A percentile compares a stretch with the other conserved stretches of the same genome.
These are phyloP conservation scores for Bonia amplexicaulis DNA, from an alignment of 176 grass and related monocot species.

Conservation along the genomic window DNA sequence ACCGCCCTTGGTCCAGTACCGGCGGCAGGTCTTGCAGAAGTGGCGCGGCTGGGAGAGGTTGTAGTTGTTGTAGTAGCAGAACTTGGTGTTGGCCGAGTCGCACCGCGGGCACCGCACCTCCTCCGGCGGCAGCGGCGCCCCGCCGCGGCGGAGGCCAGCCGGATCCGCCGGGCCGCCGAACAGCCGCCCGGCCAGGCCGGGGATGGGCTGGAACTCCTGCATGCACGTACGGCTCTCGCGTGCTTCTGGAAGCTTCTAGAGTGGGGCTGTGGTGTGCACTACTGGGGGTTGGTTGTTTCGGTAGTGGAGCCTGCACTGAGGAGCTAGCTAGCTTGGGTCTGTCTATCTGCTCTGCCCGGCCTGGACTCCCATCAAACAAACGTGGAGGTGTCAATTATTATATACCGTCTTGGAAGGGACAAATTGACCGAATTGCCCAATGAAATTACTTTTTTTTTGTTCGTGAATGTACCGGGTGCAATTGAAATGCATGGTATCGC, in stretches of 20 bases:
- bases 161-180: neutral
- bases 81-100: constrained; percentile 68
- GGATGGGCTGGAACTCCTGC: constrained; percentile 43
- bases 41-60: constrained; percentile 66
- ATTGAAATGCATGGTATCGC: too few species aligned
- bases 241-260: constrained; percentile 20
- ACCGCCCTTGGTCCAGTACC: constrained; percentile 72
- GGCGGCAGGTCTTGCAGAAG: constrained; percentile 65
- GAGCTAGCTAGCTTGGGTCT: neutral
- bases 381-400: neutral
- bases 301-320: neutral
- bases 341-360: neutral
- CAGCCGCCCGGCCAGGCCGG: constrained; percentile 11
- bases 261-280: neutral
- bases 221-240: neutral
- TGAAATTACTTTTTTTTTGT: neutral
- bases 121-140: neutral
- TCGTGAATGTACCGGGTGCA: too few species aligned
- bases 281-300: neutral
- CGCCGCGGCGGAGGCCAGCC: neutral
- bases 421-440: neutral
- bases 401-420: neutral
- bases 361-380: neutral
- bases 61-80: constrained; percentile 83
- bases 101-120: constrained; percentile 60